Percentiles rank a stretch among this genome's conserved stretches.
phyloP scores from a whole-genome alignment of 805 yeast genomes.

The Candida boidinii region DNA sequence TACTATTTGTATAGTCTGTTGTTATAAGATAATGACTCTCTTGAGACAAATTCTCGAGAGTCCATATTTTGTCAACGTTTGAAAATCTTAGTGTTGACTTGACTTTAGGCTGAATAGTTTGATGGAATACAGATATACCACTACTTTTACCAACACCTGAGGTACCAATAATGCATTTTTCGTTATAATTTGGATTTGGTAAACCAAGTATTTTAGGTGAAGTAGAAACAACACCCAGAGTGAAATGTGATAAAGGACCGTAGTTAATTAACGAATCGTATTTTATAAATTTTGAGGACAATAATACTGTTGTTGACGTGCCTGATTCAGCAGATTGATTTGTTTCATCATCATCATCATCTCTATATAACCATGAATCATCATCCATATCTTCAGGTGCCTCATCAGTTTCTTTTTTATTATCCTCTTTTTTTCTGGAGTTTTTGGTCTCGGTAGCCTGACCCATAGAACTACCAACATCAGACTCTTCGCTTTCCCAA shows the following conservation, averaged over 20 bases:
- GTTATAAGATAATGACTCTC: slow-evolving; percentile 56
- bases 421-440: slow-evolving; percentile 4
- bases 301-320: not conserved
- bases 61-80: slow-evolving; percentile 71
- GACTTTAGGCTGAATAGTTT: slow-evolving; percentile 60
- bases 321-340: not conserved
- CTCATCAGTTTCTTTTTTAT: slow-evolving; percentile 13
- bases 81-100: slow-evolving; percentile 64
- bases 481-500: slow-evolving; percentile 20
- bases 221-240: slow-evolving; percentile 52
- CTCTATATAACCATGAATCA: slow-evolving; percentile 31
- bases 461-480: too few species aligned
- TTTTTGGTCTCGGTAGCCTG: slow-evolving; percentile 6
- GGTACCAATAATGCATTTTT: slow-evolving; percentile 59
- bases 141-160: slow-evolving; percentile 55
- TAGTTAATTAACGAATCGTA: slow-evolving; percentile 50
- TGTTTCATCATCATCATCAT: slow-evolving; percentile 23
- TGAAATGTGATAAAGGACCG: slow-evolving; percentile 68
- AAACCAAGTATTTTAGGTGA: slow-evolving; percentile 51
- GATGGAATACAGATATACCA: slow-evolving; percentile 52
- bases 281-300: slow-evolving; percentile 25
- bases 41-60: slow-evolving; percentile 31
- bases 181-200: slow-evolving; percentile 58
- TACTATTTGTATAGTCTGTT: slow-evolving; percentile 54
- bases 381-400: slow-evolving; percentile 38